phyloP scores from a whole-genome alignment of 305 asterid genomes.

The Salvia sclarea region DNA sequence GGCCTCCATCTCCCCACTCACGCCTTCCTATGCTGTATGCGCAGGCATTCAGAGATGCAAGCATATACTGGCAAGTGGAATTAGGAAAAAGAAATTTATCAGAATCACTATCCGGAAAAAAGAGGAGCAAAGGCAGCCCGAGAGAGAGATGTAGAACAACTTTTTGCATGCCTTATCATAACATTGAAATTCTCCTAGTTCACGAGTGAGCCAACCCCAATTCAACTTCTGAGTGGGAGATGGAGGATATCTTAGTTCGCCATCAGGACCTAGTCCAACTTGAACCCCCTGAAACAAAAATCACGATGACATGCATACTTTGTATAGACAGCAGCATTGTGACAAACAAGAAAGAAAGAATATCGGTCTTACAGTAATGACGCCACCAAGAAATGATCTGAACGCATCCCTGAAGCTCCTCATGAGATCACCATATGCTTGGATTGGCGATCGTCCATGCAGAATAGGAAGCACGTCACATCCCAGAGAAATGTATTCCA shows the following conservation, averaged over 20 bases:
- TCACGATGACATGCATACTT: conserved; percentile 13
- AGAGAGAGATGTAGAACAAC: not conserved
- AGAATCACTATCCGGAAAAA: conserved; percentile 4
- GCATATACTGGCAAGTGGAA: conserved; percentile 67
- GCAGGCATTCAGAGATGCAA: conserved; percentile 63
- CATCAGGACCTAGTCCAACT: conserved; percentile 88
- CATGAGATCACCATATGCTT: conserved; percentile 82
- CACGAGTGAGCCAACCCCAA: conserved; percentile 54
- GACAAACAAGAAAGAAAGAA: not conserved
- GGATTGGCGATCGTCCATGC: conserved; percentile 77
- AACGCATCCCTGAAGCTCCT: conserved; percentile 74
- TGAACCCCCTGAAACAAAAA: conserved; percentile 65
- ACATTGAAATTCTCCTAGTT: conserved; percentile 82
- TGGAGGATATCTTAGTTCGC: conserved; percentile 84
- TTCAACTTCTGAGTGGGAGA: conserved; percentile 49
- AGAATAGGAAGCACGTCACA: conserved; percentile 74
- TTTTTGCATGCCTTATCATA: conserved; percentile 61
- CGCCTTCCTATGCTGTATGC: conserved; percentile 55
- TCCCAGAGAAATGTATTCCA: conserved; percentile 76
- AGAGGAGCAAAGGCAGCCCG: not conserved
- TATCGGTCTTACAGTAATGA: conserved; percentile 57
- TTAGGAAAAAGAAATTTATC: conserved; percentile 17
- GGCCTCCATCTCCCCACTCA: conserved; percentile 73
- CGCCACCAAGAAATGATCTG: conserved; percentile 62
- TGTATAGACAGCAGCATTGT: not conserved